Evolutionary conservation across 352 stramenopile genomes (phyloP), one percentile per base, ranked within the genome.

Genomic region (Globisporangium abappressorium): DNA sequence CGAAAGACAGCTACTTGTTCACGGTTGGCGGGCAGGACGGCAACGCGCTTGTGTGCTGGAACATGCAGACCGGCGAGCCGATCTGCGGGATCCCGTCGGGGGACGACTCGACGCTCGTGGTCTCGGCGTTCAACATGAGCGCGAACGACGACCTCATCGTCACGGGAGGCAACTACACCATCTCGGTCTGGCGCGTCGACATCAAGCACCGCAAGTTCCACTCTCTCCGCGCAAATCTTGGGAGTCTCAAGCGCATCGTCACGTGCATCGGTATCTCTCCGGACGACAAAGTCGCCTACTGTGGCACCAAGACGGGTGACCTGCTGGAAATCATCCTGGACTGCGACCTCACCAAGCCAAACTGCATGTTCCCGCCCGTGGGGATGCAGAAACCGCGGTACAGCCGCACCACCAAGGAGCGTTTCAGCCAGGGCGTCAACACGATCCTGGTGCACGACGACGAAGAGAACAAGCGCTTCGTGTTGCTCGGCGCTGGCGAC

Each of bases 11-110:
- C 46, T 98, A 93, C 64, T 77, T 99, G 18, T 94, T 92, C 54
- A 97, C 94, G 7, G 79, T 99, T 22, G 97, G 97, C 30, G 96
- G 96, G 20, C 92, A 98, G 68, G 97, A 99, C 77, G 97, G 99
- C 78, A 99, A 99, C 74, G 91, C 94, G 41, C 82, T 99, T 46
- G 96, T 99, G 28, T 96, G 98, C 66, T 99, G 96, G 96, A 92
- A 98, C 74, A 92, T 98, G 70, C 67, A 77, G 41, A 94, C 72
- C 0, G 94, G 94, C 34, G 81, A 92, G 62, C 83, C 92, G 26
- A 90, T 99, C 62, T 99, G 95, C 69, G 97, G 95, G 56, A 97
- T 85, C 15, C 92, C 91, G 36, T 96, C 94, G n/a, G 92, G 92
- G 15, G 92, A 92, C 66, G 95, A 99, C 70, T 97, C 91, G 46